A percentile compares a stretch with the other conserved stretches of the same genome.
These are phyloP conservation scores for Fusarium siculi DNA, from an alignment of 2,329 filamentous ascomycete species.

Conservation along the genomic window DNA sequence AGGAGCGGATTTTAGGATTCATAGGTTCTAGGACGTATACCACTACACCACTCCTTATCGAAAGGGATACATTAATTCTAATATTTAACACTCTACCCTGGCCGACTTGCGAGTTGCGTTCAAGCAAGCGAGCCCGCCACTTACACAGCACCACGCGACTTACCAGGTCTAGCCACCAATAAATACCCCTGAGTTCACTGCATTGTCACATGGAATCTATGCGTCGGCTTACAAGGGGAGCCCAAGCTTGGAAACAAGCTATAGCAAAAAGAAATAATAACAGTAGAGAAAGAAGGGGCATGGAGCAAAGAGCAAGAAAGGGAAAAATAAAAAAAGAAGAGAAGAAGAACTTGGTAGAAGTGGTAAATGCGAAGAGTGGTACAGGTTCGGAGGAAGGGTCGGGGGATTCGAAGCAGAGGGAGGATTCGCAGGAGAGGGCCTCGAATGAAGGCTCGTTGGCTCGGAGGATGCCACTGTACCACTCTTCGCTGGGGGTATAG, in stretches of 20 bases:
- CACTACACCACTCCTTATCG: conserved; percentile 5
- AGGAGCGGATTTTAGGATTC: conserved; percentile 5
- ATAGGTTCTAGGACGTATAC: conserved; percentile 7
- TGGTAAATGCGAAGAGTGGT: background rate
- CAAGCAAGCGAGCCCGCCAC: background rate
- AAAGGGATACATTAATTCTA: background rate
- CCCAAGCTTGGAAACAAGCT: background rate
- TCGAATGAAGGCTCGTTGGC: background rate
- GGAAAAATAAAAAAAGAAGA: background rate
- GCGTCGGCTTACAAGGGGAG: background rate
- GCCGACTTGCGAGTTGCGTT: background rate
- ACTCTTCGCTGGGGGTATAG: background rate
- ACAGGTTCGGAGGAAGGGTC: background rate
- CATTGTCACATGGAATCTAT: fast-evolving
- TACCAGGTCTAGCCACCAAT: background rate
- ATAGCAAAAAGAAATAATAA: background rate
- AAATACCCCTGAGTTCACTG: background rate
- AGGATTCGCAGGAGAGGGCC: background rate
- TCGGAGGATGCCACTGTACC: background rate
- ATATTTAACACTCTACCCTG: background rate
- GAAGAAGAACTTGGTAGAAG: background rate
- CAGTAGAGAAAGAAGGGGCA: no score
- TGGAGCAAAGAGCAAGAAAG: no score
- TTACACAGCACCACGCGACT: background rate
- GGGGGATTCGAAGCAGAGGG: background rate